Evolutionary conservation across 2,329 filamentous ascomycete species (phyloP).

Genomic region (Claviceps capensis): DNA sequence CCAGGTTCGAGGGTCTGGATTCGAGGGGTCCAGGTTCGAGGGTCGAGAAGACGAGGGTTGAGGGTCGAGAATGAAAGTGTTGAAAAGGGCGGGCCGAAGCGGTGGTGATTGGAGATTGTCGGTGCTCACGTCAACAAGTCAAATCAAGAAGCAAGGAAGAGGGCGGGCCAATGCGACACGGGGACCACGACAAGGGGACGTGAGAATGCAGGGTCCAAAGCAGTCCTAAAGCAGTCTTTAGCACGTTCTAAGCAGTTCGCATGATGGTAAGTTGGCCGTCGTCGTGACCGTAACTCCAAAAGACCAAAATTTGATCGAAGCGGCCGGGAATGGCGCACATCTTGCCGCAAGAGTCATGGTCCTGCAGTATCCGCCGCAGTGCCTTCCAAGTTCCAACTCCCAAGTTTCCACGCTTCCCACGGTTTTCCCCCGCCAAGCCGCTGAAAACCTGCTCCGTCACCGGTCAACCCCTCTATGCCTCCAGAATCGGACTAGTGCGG

Average conservation of each 20-base stretch:
- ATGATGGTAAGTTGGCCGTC: no score
- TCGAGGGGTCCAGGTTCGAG: neutral
- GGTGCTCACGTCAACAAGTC: neutral
- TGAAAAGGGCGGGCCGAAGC: conserved; percentile 4
- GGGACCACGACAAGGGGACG: neutral
- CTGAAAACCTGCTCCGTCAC: no score
- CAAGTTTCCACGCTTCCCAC: no score
- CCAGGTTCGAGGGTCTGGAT: neutral
- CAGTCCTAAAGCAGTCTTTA: neutral
- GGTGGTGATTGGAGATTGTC: conserved; percentile 1
- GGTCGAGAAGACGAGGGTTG: neutral
- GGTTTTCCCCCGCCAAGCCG: no score
- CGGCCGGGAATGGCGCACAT: neutral
- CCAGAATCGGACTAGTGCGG: conserved; percentile 16
- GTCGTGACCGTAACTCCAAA: neutral
- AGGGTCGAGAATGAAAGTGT: neutral
- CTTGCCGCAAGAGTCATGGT: neutral
- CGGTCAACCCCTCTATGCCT: neutral
- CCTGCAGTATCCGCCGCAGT: neutral
- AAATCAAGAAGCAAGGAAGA: neutral
- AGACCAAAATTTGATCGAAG: neutral
- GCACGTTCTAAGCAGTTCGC: neutral
- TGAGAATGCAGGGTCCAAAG: neutral
- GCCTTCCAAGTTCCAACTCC: no score
- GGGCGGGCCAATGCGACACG: neutral